Base-by-base conservation (phyloP, 1,139 yeast genomes). In the Meyerozyma guilliermondii region DNA sequence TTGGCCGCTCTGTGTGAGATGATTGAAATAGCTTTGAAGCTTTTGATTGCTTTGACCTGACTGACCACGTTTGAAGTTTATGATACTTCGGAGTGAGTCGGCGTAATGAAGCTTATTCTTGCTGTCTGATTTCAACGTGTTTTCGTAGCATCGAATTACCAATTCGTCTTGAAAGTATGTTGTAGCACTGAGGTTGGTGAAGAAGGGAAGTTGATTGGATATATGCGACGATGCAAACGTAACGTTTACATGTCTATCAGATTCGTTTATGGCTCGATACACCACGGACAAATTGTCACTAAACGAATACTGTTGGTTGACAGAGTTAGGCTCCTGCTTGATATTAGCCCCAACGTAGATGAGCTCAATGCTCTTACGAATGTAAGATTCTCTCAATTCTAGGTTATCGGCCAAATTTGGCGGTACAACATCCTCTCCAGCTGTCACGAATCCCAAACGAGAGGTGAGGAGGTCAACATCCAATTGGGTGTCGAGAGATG, bases 131-230 rank as follows among this genome's bases (percentile, higher is more conserved):
- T 56, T 53, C 1, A 70, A 60, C 24, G 83, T 77, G 7, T 65
- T 63, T 39, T 81, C 82, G 59, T 81, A 91, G 44, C 88, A 78
- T 38, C 71, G 71, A 28, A 79, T 74, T 10, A 89, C 70, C 37
- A 77, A 63, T 40, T 78, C 80, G 51, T 86, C 94, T 38, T 73
- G 68, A 58, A 83, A 87, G 67, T 47, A 80, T 0, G 65, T 73
- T 30, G 76, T 71, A 1, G 77, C 71, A 29, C 92, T 87, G 18
- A 91, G 66, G 36, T 73, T 68, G 23, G 81, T 78, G 68, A 49
- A 68, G 50, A 48, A 67, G 16, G 59, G 62, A 28, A 54, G 51
- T 37, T 56, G 57, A 38, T 56, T 60, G 7, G 66, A 54, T 39
- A 54, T 58, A 42, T 59, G 59, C 17, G 35, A 52, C 56, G 7